These are phyloP conservation scores for Phaeosphaeria sp. DNA, from an alignment of 2,329 filamentous ascomycete species.

Conservation along the genomic window DNA sequence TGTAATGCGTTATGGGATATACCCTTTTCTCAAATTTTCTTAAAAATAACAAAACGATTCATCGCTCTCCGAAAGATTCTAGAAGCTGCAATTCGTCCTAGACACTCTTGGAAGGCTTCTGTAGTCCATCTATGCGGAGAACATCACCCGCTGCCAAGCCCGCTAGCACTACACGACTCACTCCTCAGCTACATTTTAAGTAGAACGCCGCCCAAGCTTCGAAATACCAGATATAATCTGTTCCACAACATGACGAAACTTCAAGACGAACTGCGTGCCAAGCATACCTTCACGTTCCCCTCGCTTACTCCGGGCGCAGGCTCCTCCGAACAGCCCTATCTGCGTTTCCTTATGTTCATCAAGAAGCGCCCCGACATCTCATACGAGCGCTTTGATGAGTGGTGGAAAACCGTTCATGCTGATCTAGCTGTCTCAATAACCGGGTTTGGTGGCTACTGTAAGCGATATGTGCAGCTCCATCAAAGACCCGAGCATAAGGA, in stretches of 20 bases:
- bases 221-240: no score
- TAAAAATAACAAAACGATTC: no score
- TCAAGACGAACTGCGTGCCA: background rate
- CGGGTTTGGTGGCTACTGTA: conserved; percentile 13
- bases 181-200: background rate
- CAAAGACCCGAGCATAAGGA: conserved; percentile 12
- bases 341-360: conserved; percentile 22
- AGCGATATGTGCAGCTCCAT: conserved; percentile 18
- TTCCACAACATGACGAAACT: background rate
- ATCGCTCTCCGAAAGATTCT: no score
- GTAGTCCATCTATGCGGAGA: background rate
- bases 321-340: conserved; percentile 22
- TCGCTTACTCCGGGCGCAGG: conserved; percentile 8
- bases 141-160: background rate
- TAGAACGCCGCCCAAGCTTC: no score
- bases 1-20: background rate
- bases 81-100: background rate
- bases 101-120: background rate
- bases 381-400: conserved; percentile 17
- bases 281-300: conserved; percentile 3
- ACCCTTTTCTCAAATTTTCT: background rate
- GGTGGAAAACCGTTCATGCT: conserved; percentile 24
- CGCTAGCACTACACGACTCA: background rate
- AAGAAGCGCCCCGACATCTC: conserved; percentile 16
- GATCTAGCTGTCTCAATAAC: conserved; percentile 15